Conservation (phyloP, 2,329 filamentous ascomycete species). For the Elsinoe perseae region DNA sequence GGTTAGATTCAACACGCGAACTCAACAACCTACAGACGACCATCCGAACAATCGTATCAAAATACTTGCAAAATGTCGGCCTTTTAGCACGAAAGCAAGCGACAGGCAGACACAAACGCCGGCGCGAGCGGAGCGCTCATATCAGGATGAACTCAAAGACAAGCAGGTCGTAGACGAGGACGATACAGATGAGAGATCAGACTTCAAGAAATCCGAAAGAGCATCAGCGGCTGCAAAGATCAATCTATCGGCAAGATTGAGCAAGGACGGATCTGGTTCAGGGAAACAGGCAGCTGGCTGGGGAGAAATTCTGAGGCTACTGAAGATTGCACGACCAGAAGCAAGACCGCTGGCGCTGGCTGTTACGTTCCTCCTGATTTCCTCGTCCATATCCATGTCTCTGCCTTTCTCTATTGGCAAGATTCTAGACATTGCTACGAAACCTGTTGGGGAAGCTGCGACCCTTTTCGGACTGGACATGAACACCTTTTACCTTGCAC, state of each 20-base stretch:
- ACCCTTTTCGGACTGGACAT: slow-evolving; percentile 77
- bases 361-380: slow-evolving; percentile 77
- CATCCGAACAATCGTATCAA: no score
- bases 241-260: slow-evolving; percentile 79
- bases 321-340: slow-evolving; percentile 86
- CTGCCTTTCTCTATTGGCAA: slow-evolving; percentile 95
- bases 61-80: not conserved
- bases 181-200: slow-evolving; percentile 49
- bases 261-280: slow-evolving; percentile 61
- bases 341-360: slow-evolving; percentile 69
- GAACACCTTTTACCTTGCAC: slow-evolving; percentile 77
- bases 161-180: slow-evolving; percentile 27
- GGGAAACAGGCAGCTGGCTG: slow-evolving; percentile 50
- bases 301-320: slow-evolving; percentile 72
- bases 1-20: not conserved
- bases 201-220: slow-evolving; percentile 69
- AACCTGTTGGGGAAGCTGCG: slow-evolving; percentile 51
- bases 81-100: slow-evolving; percentile 5
- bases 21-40: not conserved
- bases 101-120: slow-evolving; percentile 18
- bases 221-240: slow-evolving; percentile 80
- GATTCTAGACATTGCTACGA: slow-evolving; percentile 85
- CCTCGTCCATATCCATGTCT: slow-evolving; percentile 88
- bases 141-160: slow-evolving; percentile 19
- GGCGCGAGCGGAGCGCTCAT: slow-evolving; percentile 17